Evolutionary conservation across 2,329 filamentous ascomycete species (phyloP), one percentile per base, ranked within the genome.

Genomic region (Aspergillus tubingensis): DNA sequence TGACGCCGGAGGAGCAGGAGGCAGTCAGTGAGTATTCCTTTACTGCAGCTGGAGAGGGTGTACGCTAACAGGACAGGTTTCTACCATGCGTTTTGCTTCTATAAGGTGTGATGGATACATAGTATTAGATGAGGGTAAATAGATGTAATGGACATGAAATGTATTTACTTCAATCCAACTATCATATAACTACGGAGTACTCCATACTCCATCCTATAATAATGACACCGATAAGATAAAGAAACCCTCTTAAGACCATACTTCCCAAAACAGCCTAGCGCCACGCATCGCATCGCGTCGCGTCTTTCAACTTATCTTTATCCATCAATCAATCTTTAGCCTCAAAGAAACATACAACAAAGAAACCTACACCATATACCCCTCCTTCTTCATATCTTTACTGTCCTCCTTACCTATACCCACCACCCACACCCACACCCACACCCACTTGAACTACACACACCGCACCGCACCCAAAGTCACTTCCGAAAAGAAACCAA

Each of bases 61-160:
- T 8, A 27, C 25, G 47, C 68, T 72, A 56, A 74, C 56, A 15
- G 41, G 15, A 32, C 41, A 71, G 82, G 81, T 69, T 96, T 98
- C 72, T 98, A 98, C 72, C 86, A 96, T 69, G 93, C 91, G 1
- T 98, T 98, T 72, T 96, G 92, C 79, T 98, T 98, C 77, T 96
- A 97, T 79, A 96, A 97, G 81, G 91, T 96, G 49, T 95, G 32
- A 36, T 13, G 62, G 36, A 11, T 13, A 36, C 65, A 36, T 36
- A 36, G 32, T 13, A 36, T 30, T 30, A 36, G 32, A 36, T 36
- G 10, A 36, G 32, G 32, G 32, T 36, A 36, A 36, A 36, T 36
- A 36, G 32, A 36, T 36, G 11, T 36, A 36, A 36, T 36, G 10
- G 11, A 36, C 32, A 36, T 32, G 23, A 25, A 25, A 25, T 25